Conservation (phyloP, 495 filamentous ascomycete species). For the Penicillium canariense region DNA sequence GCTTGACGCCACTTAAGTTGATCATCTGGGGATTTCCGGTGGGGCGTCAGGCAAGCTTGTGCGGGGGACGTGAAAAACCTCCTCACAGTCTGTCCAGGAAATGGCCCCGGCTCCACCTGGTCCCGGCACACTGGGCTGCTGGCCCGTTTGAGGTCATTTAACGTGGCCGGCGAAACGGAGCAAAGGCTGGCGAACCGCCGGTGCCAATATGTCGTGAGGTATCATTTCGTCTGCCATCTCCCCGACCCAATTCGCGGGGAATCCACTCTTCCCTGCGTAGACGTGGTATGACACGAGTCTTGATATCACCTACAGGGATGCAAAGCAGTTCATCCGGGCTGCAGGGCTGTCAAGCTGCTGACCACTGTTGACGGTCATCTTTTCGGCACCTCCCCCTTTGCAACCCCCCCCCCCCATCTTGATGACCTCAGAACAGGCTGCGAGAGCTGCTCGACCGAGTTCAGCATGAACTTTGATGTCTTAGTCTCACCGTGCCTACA, state of each 20-base stretch:
- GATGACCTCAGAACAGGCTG: conserved; percentile 7
- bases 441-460: conserved; percentile 2
- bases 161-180: neutral
- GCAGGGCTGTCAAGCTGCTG: conserved; percentile 20
- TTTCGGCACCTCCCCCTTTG: neutral
- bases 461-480: conserved; percentile 7
- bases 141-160: neutral
- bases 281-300: conserved; percentile 18
- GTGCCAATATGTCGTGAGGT: neutral
- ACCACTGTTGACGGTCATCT: conserved; percentile 2
- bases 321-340: conserved; percentile 17
- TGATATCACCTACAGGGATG: conserved; percentile 21
- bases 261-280: conserved; percentile 10
- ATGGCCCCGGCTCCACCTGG: neutral
- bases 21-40: conserved; percentile 9
- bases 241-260: conserved; percentile 1
- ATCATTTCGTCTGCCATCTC: neutral
- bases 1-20: neutral
- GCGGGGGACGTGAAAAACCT: conserved; percentile 4
- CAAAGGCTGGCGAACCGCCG: neutral
- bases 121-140: neutral
- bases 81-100: neutral
- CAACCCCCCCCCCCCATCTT: neutral
- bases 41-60: conserved; percentile 2
- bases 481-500: neutral